Conservation (phyloP, 129 eudicot genomes). For the Heracleum sosnowskyi region DNA sequence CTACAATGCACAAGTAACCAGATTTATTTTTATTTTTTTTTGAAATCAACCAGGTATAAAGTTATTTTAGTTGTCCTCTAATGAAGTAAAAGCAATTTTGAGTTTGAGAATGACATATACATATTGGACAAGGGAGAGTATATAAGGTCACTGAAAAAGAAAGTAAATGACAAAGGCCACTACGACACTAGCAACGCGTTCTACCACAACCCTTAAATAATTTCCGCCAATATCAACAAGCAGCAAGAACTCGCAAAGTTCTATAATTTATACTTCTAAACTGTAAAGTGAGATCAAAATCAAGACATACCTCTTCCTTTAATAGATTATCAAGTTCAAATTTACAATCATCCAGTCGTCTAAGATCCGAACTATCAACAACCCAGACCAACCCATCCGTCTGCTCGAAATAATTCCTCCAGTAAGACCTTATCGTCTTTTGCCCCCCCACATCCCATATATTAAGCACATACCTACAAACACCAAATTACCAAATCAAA, state of each 20-base stretch:
- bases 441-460: constrained; percentile 99
- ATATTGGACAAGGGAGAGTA: neutral
- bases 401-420: constrained; percentile 99
- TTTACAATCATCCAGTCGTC: constrained; percentile 81
- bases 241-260: neutral
- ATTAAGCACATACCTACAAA: constrained; percentile 74
- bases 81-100: neutral
- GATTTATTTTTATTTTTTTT: no score
- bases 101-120: neutral
- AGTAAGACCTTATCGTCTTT: constrained; percentile 82
- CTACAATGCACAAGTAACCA: neutral
- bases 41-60: neutral
- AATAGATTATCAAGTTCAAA: constrained; percentile 80
- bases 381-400: constrained; percentile 98
- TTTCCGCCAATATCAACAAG: neutral
- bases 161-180: neutral
- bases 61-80: neutral
- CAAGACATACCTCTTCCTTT: constrained; percentile 72
- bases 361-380: constrained; percentile 94
- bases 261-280: neutral
- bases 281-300: constrained; percentile 7
- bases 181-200: neutral
- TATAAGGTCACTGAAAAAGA: neutral
- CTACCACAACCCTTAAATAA: neutral
- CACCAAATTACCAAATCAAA: neutral